Percentiles rank a stretch among this genome's conserved stretches.
Evolutionary conservation across 2,329 filamentous ascomycete species (phyloP).

Genomic region (Alternaria arbusti): DNA sequence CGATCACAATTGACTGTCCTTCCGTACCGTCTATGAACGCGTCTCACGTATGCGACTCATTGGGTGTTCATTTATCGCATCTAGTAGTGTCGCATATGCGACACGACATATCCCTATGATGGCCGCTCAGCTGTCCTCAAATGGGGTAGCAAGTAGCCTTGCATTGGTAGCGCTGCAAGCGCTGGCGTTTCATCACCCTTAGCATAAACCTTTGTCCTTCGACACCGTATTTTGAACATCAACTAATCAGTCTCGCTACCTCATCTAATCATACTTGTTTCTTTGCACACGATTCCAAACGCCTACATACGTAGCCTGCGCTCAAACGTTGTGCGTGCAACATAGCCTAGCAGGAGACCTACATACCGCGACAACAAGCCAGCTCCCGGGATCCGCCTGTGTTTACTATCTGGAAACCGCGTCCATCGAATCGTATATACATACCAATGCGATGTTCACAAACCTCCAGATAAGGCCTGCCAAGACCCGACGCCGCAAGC

Average conservation of each 20-base stretch:
- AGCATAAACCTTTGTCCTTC: conserved; percentile 5
- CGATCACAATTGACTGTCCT: conserved; percentile 2
- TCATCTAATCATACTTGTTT: neutral
- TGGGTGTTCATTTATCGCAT: neutral
- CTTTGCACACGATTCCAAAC: neutral
- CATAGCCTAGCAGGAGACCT: neutral
- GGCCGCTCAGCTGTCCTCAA: conserved; percentile 6
- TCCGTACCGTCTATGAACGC: neutral
- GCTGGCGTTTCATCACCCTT: conserved; percentile 17
- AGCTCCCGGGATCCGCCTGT: neutral
- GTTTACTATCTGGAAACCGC: neutral
- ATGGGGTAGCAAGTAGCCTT: conserved; percentile 14
- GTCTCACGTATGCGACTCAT: neutral
- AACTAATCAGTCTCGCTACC: neutral
- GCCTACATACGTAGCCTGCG: neutral
- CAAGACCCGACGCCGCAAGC: conserved; percentile 28
- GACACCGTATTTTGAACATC: conserved; percentile 6
- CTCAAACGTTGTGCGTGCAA: neutral
- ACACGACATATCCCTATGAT: neutral
- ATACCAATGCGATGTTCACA: conserved; percentile 16
- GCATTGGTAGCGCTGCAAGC: conserved; percentile 22
- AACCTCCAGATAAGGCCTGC: conserved; percentile 27
- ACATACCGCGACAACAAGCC: neutral
- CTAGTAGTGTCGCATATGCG: neutral
- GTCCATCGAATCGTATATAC: neutral